These are phyloP conservation scores for Tuber borchii DNA, from an alignment of 495 filamentous ascomycete species.

Conservation along the genomic window DNA sequence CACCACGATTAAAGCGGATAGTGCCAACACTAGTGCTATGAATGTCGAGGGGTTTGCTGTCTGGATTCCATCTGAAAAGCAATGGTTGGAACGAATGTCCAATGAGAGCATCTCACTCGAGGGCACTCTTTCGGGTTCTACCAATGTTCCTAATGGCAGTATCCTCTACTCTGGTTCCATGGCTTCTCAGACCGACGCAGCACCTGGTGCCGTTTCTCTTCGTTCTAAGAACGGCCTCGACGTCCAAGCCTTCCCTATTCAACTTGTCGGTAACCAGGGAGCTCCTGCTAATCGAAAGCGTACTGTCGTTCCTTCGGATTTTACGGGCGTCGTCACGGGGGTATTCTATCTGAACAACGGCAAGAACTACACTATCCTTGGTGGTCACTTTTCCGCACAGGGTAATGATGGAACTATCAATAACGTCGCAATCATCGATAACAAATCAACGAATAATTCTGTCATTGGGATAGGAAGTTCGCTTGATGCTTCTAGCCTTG, in stretches of 20 bases:
- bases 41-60: slow-evolving; percentile 70
- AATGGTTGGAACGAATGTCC: slow-evolving; percentile 82
- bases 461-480: slow-evolving; percentile 65
- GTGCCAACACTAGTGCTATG: slow-evolving; percentile 51
- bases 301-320: slow-evolving; percentile 48
- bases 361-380: slow-evolving; percentile 78
- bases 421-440: slow-evolving; percentile 67
- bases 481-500: slow-evolving; percentile 63
- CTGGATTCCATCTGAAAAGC: slow-evolving; percentile 83
- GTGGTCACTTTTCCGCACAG: slow-evolving; percentile 74
- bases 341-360: slow-evolving; percentile 58
- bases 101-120: slow-evolving; percentile 57
- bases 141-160: slow-evolving; percentile 55
- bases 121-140: slow-evolving; percentile 63
- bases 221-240: slow-evolving; percentile 46
- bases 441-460: slow-evolving; percentile 53
- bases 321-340: slow-evolving; percentile 64
- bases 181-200: slow-evolving; percentile 59
- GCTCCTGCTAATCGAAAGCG: slow-evolving; percentile 49
- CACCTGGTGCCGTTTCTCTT: slow-evolving; percentile 63
- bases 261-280: slow-evolving; percentile 48
- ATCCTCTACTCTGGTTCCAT: slow-evolving; percentile 73
- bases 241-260: slow-evolving; percentile 53
- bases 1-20: slow-evolving; percentile 60
- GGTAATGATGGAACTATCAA: slow-evolving; percentile 65